Evolutionary conservation across 1,284 basidiomycete species (phyloP), one percentile per base, ranked within the genome.

Genomic region (Rhodotorula sp.): DNA sequence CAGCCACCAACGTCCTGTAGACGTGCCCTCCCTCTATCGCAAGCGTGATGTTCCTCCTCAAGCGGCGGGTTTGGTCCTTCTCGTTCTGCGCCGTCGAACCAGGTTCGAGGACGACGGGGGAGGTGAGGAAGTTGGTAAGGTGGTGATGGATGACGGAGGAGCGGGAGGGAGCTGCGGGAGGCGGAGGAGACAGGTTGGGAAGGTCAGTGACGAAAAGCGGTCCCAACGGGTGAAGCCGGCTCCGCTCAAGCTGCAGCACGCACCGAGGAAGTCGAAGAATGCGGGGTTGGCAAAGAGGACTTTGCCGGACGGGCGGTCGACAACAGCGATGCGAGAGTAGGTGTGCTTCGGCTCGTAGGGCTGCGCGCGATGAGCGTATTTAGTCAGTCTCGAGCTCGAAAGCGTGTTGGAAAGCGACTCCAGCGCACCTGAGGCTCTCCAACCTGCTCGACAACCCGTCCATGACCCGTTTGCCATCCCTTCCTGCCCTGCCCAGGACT

Each of bases 91-190:
- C 67, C 3, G 7, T 27, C 52, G 20, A 11, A 2, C 44, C 8
- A 15, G 30, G 19, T 24, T 34, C 48, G 55, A n/a, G 27, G 27
- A 19, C 32, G 6, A 11, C 34, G n/a, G 17, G 9, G 13, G 30
- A 10, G 36, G 27, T 92, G 13, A 93, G 83, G 19, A 89, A 78
- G 4, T 89, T 90, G 6, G 93, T 84, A 44, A 88, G 88, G 48
- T 89, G 84, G 36, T 94, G 83, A 78, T 94, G 92, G n/a, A 92
- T 10, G 17, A 54, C 46, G 9, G 36, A 2, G 10, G 56, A 36
- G 13, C 44, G 24, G 2, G 61, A 29, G 6, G 63, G 46, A 11
- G 52, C 68, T 70, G 64, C 8, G 44, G 22, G 34, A 9, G 27
- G 9, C 4, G n/a, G 10, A n/a, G n/a, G 15, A 44, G 34, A 9